Percentiles rank a stretch among this genome's conserved stretches.
Conservation (phyloP, 768 basidiomycete species). For the Leccinellum albellum region DNA sequence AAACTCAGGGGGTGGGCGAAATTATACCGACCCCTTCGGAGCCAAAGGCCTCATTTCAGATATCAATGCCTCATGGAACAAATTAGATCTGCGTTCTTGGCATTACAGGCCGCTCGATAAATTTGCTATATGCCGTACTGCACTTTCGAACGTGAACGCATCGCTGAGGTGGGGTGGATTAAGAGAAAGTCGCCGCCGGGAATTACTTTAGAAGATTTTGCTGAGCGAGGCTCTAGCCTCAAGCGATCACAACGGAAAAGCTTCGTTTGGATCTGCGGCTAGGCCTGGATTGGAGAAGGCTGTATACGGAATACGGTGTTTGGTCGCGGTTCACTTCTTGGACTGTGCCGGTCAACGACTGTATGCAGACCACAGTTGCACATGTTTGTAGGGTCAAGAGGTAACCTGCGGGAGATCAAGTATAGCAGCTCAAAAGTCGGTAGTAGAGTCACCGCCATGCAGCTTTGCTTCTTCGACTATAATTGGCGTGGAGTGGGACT, state of each 20-base stretch:
- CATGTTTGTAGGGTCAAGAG: background rate
- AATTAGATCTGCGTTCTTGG: background rate
- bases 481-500: background rate
- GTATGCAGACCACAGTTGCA: background rate
- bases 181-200: background rate
- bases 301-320: background rate
- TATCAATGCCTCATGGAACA: background rate
- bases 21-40: background rate
- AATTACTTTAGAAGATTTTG: background rate
- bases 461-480: background rate
- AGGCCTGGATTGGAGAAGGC: background rate
- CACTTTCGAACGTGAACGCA: background rate
- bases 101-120: background rate
- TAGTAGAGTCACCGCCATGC: conserved; percentile 2
- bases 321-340: background rate
- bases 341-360: background rate
- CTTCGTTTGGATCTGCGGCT: background rate
- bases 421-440: background rate
- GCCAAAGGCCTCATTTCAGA: background rate
- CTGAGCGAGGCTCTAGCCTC: background rate
- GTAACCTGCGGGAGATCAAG: background rate
- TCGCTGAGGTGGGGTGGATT: background rate
- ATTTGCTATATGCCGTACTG: background rate
- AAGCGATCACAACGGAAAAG: background rate
- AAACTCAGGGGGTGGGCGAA: background rate